Evolutionary conservation across 2,329 filamentous ascomycete species (phyloP).

Genomic region (Rhynchosporium graminicola): DNA sequence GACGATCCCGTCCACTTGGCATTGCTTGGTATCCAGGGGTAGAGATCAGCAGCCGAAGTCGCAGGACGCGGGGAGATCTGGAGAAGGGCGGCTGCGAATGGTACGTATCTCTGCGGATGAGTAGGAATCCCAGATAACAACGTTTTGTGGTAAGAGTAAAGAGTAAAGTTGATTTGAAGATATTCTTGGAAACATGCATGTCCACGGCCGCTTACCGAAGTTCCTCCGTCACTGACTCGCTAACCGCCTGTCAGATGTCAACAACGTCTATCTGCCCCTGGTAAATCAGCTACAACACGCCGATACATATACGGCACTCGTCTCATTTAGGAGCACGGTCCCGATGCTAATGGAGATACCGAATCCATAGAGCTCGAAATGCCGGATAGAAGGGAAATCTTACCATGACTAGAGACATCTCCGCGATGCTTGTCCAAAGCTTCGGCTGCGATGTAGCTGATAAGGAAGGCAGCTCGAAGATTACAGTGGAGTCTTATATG

Average conservation of each 20-base stretch:
- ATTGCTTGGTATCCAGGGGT: conserved; percentile 12
- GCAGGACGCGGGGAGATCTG: background rate
- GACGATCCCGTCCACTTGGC: conserved; percentile 8
- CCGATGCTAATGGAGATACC: background rate
- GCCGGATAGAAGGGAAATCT: background rate
- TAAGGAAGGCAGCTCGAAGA: background rate
- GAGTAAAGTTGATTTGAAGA: background rate
- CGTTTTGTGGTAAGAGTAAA: too few relatives aligned
- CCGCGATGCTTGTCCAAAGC: background rate
- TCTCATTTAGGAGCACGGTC: conserved; percentile 5
- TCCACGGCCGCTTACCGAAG: background rate
- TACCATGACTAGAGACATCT: background rate
- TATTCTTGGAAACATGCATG: background rate
- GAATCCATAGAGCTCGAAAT: background rate
- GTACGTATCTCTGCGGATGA: background rate
- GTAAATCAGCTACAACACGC: background rate
- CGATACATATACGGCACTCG: conserved; percentile 2
- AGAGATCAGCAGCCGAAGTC: background rate
- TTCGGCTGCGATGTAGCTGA: background rate
- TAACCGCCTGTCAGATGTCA: background rate
- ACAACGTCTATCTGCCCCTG: background rate
- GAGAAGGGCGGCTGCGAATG: background rate
- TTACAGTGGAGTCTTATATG: background rate
- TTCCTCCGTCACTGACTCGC: background rate
- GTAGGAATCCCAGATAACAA: too few relatives aligned